Evolutionary conservation across 2,329 filamentous ascomycete genomes (phyloP), one percentile per base, ranked within the genome.

Genomic region (Epichloe baconii): DNA sequence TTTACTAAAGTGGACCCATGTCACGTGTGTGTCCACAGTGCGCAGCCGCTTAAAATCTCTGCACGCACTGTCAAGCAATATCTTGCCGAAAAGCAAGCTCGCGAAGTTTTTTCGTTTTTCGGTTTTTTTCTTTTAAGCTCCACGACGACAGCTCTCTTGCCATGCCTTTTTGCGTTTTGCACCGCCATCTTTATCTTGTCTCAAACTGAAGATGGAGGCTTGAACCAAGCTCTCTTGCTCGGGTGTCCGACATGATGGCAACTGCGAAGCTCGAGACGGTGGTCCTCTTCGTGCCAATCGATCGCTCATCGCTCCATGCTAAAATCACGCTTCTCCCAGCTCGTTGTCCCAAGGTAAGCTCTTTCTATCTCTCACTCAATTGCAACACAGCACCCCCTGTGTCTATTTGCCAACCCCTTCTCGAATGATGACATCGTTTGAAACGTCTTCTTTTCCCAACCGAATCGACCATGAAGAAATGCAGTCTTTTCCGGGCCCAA

Each of bases 391-490:
- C 19, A 23, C 4, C 41, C 41, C 52, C 42, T 51, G 47, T 41
- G 36, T 31, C 36, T 11, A 44, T n/a, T 11, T 47, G 40, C 55
- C 46, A 48, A 56, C 40, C 23, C 17, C 47, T 46, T 21, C 66
- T 69, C 71, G 72, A 60, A 78, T 82, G 85, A 88, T 89, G 86
- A 89, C 79, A 86, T 75, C 71, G 68, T 66, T 66, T 69, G 65
- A 72, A 71, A 75, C 74, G 75, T 85, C 85, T 89, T 89, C 85
- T 88, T 89, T 88, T 86, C 83, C 83, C 78, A 82, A 76, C 84
- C 73, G 84, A 90, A 78, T 88, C 86, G 86, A 81, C 84, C 83
- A 83, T 90, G 86, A 88, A 80, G 82, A 87, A 83, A 52, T 65
- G 72, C 66, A 73, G 75, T 77, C 78, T 84, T 73, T 78, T 74